Evolutionary conservation across 768 basidiomycete genomes (phyloP), one percentile per base, ranked within the genome.

Genomic region (Suillus discolor): DNA sequence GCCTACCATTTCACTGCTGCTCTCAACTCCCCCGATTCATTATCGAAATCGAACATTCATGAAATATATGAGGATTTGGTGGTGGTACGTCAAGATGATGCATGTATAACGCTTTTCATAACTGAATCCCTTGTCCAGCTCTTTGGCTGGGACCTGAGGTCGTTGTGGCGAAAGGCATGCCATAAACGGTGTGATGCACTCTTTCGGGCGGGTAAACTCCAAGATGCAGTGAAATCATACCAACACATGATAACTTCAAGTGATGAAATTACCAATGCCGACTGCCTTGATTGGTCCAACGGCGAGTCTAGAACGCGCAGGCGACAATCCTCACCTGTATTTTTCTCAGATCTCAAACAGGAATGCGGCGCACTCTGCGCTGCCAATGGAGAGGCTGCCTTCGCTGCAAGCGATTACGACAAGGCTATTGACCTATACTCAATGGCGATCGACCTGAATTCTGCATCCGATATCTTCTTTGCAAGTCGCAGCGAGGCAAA

Each of bases 311-410:
- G 18, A 42, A 6, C 0, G 2, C 9, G 4, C 45, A 47, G 45
- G 45, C 2, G 5, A 47, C 1, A 23, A 12, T 47, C 2, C n/a
- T 47, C n/a, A 47, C n/a, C 45, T 0, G 11, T 4, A 47, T 47
- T n/a, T n/a, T 2, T 0, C 8, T 47, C n/a, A 47, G 45, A 0
- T 47, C 23, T 47, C 4, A 47, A 0, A 4, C 0, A 6, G 6
- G 11, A 47, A 23, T 47, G 45, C 11, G 5, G n/a, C 11, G n/a
- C 4, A 1, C 45, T n/a, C 45, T 47, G n/a, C 6, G 0, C 5
- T 23, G 11, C 1, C 11, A 2, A 5, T 1, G 45, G 45, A n/a
- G 45, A 47, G 5, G 11, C 12, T 0, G n/a, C 45, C 4, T n/a
- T 47, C 5, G n/a, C 45, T 47, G 45, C 45, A 5, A n/a, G 4